Conservation (phyloP, 306 rosid species). For the Alnus glutinosa region DNA sequence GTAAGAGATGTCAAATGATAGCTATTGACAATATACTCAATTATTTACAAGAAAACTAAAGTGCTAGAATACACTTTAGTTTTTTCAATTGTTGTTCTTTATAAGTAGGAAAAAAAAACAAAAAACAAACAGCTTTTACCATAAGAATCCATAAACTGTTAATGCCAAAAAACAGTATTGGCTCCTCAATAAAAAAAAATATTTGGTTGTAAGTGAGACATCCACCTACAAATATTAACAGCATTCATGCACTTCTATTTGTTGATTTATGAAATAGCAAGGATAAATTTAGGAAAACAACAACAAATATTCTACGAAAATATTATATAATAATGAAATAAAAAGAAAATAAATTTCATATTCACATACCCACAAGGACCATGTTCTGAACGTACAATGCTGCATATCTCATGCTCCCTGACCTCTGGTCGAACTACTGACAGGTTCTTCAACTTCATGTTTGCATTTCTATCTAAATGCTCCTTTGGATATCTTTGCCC, state of each 20-base stretch:
- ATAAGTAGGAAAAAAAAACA: too few relatives aligned
- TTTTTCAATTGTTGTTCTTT: background rate
- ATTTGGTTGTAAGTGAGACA: background rate
- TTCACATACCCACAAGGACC: slow-evolving; percentile 76
- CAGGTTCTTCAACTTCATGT: slow-evolving; percentile 39
- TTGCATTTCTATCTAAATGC: slow-evolving; percentile 36
- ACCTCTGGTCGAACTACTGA: slow-evolving; percentile 45
- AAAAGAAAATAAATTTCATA: slow-evolving; percentile 6
- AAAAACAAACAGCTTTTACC: too few relatives aligned
- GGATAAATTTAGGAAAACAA: background rate
- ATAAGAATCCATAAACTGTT: too few relatives aligned
- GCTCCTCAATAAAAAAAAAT: too few relatives aligned
- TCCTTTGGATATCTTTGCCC: slow-evolving; percentile 76
- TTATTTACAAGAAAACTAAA: background rate
- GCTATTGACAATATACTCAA: background rate
- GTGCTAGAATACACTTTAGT: background rate
- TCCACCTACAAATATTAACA: background rate
- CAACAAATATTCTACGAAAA: slow-evolving; percentile 8
- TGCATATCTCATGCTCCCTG: slow-evolving; percentile 43
- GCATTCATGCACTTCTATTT: background rate
- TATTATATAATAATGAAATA: background rate
- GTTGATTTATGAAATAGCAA: background rate
- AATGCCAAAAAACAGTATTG: too few relatives aligned
- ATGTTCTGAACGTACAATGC: slow-evolving; percentile 52
- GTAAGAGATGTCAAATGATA: background rate